phyloP scores from a whole-genome alignment of 78 protist genomes.

The Dictyostelium intermedium region DNA sequence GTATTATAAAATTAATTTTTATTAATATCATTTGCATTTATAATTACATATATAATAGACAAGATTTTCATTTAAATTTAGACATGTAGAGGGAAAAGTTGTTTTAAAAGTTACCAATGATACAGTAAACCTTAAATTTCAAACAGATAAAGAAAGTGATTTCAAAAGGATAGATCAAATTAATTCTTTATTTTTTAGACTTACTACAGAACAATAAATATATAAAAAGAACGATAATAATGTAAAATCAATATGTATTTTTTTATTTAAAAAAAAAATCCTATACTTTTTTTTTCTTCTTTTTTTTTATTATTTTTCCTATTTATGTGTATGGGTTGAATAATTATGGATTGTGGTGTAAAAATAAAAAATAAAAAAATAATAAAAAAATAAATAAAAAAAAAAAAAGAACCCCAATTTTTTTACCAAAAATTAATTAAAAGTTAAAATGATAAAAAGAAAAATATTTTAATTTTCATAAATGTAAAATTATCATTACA shows the following conservation, averaged over 20 bases:
- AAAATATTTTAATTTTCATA: not conserved
- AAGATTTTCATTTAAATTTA: conserved; percentile 56
- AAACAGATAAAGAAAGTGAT: conserved; percentile 65
- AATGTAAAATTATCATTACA: not conserved
- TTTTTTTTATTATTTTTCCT: no score
- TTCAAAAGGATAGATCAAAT: conserved; percentile 33
- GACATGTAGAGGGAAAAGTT: conserved; percentile 37
- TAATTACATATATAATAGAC: not conserved
- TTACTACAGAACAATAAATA: conserved; percentile 31
- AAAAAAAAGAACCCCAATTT: not conserved
- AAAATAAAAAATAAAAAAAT: no score
- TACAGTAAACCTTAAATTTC: conserved; percentile 3
- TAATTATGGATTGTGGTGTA: not conserved
- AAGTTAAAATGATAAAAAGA: not conserved
- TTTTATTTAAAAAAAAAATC: no score
- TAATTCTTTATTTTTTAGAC: conserved; percentile 42
- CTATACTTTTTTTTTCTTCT: no score
- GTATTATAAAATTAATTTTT: no score
- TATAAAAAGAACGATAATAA: no score
- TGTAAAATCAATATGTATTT: not conserved
- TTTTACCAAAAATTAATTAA: not conserved
- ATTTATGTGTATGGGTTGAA: not conserved
- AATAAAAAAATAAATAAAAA: no score
- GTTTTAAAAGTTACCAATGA: conserved; percentile 69
- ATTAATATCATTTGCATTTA: no score